A percentile compares a stretch with the other conserved stretches of the same genome.
Conservation (phyloP, 164 flowering plant species). For the Cinnamomum chago region DNA sequence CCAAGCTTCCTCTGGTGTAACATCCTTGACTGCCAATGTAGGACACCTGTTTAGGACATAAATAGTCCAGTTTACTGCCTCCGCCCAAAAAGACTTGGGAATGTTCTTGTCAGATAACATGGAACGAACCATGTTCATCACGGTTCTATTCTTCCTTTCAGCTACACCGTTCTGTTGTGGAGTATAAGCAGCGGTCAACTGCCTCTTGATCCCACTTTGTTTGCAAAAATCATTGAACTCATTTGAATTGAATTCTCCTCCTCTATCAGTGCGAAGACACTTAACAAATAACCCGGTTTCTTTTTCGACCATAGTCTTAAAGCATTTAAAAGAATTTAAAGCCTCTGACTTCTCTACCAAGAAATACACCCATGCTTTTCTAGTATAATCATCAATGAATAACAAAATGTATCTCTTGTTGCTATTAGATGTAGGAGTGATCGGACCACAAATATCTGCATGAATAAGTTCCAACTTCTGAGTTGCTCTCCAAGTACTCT, state of each 20-base stretch:
- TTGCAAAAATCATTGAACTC: not conserved
- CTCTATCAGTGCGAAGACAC: not conserved
- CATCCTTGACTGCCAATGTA: slow-evolving; percentile 1
- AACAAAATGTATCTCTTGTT: slow-evolving; percentile 7
- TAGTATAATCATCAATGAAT: too few species aligned
- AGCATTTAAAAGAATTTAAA: not conserved
- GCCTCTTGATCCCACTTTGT: slow-evolving; percentile 1
- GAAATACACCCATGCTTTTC: too few species aligned
- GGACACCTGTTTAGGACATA: slow-evolving; percentile 2
- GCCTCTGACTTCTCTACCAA: not conserved
- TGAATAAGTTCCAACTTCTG: slow-evolving; percentile 14
- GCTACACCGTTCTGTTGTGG: not conserved
- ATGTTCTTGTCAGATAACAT: slow-evolving; percentile 1
- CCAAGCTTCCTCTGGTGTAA: slow-evolving; percentile 11
- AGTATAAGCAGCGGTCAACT: slow-evolving; percentile 2
- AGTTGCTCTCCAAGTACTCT: slow-evolving; percentile 19
- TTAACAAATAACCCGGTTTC: not conserved
- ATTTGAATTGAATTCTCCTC: not conserved
- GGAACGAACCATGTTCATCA: slow-evolving; percentile 1
- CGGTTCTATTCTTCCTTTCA: not conserved
- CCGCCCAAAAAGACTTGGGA: not conserved
- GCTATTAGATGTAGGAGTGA: slow-evolving; percentile 12
- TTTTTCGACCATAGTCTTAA: not conserved
- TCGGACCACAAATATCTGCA: slow-evolving; percentile 18
- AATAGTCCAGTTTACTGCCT: slow-evolving; percentile 3